Conservation (phyloP, 176 grass and related monocot species). For the Secale cereale region DNA sequence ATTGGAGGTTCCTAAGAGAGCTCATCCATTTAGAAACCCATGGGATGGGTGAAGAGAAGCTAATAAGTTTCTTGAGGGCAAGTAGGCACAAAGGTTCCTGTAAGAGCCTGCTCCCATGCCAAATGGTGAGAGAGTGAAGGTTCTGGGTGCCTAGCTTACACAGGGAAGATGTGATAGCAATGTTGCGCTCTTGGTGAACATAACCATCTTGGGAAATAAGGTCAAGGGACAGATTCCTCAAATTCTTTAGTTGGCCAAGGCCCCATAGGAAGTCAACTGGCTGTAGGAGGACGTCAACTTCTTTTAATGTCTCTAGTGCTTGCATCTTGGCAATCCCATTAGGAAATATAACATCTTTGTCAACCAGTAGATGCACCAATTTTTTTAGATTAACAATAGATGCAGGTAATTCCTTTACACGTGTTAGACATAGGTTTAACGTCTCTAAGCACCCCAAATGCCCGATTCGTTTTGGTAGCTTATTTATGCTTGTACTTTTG, state of each 20-base stretch:
- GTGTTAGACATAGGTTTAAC: accelerated
- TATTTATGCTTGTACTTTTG: not conserved
- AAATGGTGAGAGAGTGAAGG: not conserved
- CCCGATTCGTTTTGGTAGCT: not conserved
- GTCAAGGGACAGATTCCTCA: not conserved
- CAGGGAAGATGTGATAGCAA: not conserved
- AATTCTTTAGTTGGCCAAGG: not conserved
- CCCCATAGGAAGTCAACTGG: not conserved
- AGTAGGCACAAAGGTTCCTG: not conserved
- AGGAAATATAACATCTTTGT: not conserved
- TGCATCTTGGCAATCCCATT: not conserved
- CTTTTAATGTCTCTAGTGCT: not conserved
- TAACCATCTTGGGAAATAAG: not conserved
- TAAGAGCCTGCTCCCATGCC: accelerated
- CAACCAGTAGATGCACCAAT: not conserved
- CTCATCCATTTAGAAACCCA: not conserved
- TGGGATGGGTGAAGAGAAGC: accelerated
- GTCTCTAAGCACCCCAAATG: not conserved
- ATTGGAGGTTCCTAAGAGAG: not conserved
- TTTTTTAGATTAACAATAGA: not conserved
- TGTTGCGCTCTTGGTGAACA: not conserved
- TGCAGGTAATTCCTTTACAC: not conserved
- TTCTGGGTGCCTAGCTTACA: not conserved
- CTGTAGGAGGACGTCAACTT: not conserved
- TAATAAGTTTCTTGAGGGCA: not conserved